Base-by-base conservation (phyloP, 2,329 filamentous ascomycete genomes). In the Cytospora piceicola region DNA sequence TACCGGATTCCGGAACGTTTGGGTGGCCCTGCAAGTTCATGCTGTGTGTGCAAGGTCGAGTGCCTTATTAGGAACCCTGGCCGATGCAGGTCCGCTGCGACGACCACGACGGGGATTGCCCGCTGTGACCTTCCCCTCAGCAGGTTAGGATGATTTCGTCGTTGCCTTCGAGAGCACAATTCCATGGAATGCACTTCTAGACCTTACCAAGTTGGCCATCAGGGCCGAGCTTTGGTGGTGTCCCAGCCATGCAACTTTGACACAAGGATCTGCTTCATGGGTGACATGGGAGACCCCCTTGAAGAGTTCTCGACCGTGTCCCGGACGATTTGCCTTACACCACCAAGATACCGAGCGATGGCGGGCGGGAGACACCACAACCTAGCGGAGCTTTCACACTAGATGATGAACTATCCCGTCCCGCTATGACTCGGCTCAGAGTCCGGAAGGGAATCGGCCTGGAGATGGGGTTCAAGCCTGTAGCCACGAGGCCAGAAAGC, bases 401-500 rank as follows among this genome's bases (percentile, higher is more conserved):
- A 14, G 46, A 49, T 49, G 46, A 20, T 24, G 46, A 49, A 49
- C n/a, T 8, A 49, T 49, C n/a, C n/a, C 46, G n/a, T 49, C n/a
- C 46, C 46, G 11, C 11, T n/a, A 49, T 49, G 46, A 9, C 46
- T 49, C 46, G 22, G 46, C n/a, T 12, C 46, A 24, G 8, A 22
- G 22, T 55, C 53, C n/a, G 22, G 46, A 24, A 49, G 5, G 12
- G 17, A 22, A 9, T 32, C 53, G 55, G 46, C 46, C 54, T 17
- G 17, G 57, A 29, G 56, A 22, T 32, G 34, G 32, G 36, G 32
- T 29, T 29, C 27, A 29, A 29, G 5, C 27, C 27, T 29, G 3
- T 34, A n/a, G 30, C 42, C 53, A 63, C 61, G 53, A 63, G 61
- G 53, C 42, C 20, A 32, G 56, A 57, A 63, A 63, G 61, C 54